These are phyloP conservation scores for Torulaspora delbrueckii DNA, from an alignment of 805 yeast species.

Conservation along the genomic window DNA sequence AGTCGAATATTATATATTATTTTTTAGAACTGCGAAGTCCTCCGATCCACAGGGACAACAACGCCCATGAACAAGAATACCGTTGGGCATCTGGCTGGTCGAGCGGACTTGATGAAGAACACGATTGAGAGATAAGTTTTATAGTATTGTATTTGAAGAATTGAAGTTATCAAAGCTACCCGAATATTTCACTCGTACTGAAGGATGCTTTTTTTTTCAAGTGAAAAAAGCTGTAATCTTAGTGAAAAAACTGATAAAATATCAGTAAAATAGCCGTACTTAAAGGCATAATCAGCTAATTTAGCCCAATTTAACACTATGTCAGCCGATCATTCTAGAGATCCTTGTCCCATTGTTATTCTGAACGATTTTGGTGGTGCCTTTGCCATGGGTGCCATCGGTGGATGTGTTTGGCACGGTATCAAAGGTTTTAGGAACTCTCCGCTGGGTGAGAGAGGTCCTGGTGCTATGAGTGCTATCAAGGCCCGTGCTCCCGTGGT, in stretches of 20 bases:
- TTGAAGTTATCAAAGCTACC: neutral
- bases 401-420: conserved; percentile 99
- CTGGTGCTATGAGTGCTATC: conserved; percentile 84
- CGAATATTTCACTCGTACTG: neutral
- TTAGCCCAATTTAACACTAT: conserved; percentile 34
- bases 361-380: conserved; percentile 98
- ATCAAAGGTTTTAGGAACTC: conserved; percentile 98
- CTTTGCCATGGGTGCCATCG: conserved; percentile 97
- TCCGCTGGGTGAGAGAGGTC: conserved; percentile 91
- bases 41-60: neutral
- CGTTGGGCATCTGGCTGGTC: neutral
- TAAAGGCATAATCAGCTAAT: neutral
- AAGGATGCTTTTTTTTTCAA: neutral
- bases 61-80: neutral
- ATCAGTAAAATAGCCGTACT: neutral
- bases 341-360: conserved; percentile 97
- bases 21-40: conserved; percentile 7
- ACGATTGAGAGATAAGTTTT: too few relatives aligned
- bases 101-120: neutral
- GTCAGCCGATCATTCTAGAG: conserved; percentile 98
- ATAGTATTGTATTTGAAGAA: neutral
- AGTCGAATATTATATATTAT: conserved; percentile 3
- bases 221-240: neutral
- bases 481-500: conserved; percentile 97
- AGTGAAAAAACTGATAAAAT: conserved; percentile 3